A percentile compares a stretch with the other conserved stretches of the same genome.
phyloP scores from a whole-genome alignment of 164 flowering plant genomes.

The Umbilicus rupestris region DNA sequence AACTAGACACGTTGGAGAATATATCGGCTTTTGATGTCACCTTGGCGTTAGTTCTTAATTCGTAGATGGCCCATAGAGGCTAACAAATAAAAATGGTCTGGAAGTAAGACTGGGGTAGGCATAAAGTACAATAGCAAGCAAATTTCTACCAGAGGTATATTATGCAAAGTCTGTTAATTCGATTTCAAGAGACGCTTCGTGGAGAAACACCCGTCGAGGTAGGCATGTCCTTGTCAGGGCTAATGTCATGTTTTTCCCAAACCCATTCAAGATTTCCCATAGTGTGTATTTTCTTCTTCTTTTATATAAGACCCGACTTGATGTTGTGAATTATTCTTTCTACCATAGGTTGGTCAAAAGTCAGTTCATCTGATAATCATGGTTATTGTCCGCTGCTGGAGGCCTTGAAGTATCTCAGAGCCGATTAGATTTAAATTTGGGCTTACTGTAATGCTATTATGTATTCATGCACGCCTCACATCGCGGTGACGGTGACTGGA shows the following conservation, averaged over 20 bases:
- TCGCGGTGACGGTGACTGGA: slow-evolving; percentile 54
- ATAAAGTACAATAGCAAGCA: too few species aligned
- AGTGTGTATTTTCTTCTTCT: slow-evolving; percentile 2
- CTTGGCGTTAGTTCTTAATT: too few species aligned
- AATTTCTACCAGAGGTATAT: neutral
- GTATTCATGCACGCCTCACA: slow-evolving; percentile 37
- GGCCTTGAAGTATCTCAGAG: slow-evolving; percentile 29
- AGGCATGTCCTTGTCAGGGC: slow-evolving; percentile 29
- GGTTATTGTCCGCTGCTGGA: slow-evolving; percentile 30
- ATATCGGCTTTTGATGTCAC: too few species aligned
- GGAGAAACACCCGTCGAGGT: slow-evolving; percentile 26
- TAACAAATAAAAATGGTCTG: too few species aligned
- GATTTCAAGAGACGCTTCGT: slow-evolving; percentile 18
- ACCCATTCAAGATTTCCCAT: slow-evolving; percentile 14
- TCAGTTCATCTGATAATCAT: slow-evolving; percentile 26
- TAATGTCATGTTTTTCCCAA: slow-evolving; percentile 16
- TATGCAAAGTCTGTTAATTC: slow-evolving; percentile 15
- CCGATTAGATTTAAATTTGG: slow-evolving; percentile 30
- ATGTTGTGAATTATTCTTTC: slow-evolving; percentile 51
- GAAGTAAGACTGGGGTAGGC: too few species aligned
- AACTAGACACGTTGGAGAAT: too few species aligned
- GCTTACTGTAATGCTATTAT: slow-evolving; percentile 25
- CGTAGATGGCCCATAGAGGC: too few species aligned
- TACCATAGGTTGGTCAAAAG: slow-evolving; percentile 44
- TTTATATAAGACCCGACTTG: slow-evolving; percentile 25